Conservation (phyloP, 768 basidiomycete species). For the Leucosporidium scottii region DNA sequence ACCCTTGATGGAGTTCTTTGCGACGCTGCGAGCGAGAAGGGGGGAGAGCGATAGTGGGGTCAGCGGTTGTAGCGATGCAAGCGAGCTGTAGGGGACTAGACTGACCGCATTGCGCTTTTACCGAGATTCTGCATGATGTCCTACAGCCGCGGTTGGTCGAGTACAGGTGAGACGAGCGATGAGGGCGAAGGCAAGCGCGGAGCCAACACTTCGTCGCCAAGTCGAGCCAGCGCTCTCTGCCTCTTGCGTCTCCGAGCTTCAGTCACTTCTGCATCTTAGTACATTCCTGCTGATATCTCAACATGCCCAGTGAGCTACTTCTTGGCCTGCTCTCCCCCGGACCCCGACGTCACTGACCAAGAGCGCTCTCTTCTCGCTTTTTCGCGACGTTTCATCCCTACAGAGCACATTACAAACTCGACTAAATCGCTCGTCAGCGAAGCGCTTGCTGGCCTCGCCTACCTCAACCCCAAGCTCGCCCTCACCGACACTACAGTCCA, state of each 20-base stretch:
- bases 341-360: too few species aligned
- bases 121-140: constrained; percentile 29
- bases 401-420: constrained; percentile 73
- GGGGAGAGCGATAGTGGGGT: background rate
- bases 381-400: too few species aligned
- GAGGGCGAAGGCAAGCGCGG: too few species aligned
- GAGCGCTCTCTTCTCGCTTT: too few species aligned
- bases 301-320: too few species aligned
- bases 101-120: constrained; percentile 31
- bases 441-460: constrained; percentile 60
- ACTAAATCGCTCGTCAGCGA: constrained; percentile 66
- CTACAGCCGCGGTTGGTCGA: background rate
- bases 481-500: constrained; percentile 19
- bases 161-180: background rate
- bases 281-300: too few species aligned
- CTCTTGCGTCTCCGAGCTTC: too few species aligned
- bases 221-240: too few species aligned
- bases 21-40: background rate
- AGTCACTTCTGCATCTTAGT: too few species aligned
- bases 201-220: too few species aligned
- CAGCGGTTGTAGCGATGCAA: background rate
- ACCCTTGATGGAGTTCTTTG: constrained; percentile 43
- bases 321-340: too few species aligned
- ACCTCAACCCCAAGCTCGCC: constrained; percentile 51
- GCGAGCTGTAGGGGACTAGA: background rate